A percentile compares a stretch with the other conserved stretches of the same genome.
Evolutionary conservation across 2,329 filamentous ascomycete genomes (phyloP).

Genomic region (Paracamarosporium sp.): DNA sequence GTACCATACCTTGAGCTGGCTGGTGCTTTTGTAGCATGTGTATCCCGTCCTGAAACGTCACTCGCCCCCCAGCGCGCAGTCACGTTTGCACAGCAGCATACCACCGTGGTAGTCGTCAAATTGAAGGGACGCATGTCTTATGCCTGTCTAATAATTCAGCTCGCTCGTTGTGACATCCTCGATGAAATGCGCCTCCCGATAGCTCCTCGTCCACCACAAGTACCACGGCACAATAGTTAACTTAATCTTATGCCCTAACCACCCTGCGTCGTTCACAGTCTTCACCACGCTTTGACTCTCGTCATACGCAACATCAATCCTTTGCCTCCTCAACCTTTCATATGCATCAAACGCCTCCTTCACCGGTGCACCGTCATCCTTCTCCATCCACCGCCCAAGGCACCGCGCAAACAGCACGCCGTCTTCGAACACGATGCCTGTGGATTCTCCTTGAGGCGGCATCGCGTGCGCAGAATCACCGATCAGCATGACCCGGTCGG

Average conservation of each 20-base stretch:
- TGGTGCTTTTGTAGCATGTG: too few species aligned
- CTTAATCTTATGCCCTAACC: conserved; percentile 54
- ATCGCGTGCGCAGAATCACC: conserved; percentile 58
- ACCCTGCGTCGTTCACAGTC: conserved; percentile 53
- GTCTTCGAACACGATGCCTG: conserved; percentile 61
- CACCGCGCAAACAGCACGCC: conserved; percentile 57
- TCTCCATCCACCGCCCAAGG: conserved; percentile 51
- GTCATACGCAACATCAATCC: conserved; percentile 55
- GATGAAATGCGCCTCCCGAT: conserved; percentile 53
- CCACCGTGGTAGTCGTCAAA: too few species aligned
- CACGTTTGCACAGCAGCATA: too few species aligned
- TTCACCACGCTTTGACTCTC: conserved; percentile 55
- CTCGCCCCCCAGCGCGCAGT: too few species aligned
- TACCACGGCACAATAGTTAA: conserved; percentile 56
- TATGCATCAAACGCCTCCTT: conserved; percentile 57
- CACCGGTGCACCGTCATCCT: conserved; percentile 40
- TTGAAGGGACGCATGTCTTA: too few species aligned
- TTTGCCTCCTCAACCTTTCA: conserved; percentile 52
- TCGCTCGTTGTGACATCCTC: conserved; percentile 54
- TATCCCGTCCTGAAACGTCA: too few species aligned
- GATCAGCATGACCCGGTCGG: conserved; percentile 52
- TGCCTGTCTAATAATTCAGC: conserved; percentile 35
- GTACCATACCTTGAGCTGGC: too few species aligned
- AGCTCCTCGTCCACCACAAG: conserved; percentile 52
- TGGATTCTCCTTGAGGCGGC: conserved; percentile 60